Evolutionary conservation across 106 monocot genomes (phyloP), one percentile per base, ranked within the genome.

Genomic region (Posidonia australis): DNA sequence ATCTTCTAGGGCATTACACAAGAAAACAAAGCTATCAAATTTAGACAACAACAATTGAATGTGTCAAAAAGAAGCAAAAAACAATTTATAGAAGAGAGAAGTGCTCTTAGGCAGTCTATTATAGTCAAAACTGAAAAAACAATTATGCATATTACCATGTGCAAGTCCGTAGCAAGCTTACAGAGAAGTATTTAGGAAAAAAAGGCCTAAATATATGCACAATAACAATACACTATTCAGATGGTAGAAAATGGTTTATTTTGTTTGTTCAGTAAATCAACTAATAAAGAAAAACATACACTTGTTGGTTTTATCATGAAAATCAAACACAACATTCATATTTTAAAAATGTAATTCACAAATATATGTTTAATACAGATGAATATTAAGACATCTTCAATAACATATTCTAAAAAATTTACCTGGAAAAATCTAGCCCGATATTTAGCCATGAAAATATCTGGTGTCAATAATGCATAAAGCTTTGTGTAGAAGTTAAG

Each of bases 401-500:
- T 49, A 51, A 0, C 29, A 51, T 66, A n/a, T 52, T 49, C 31
- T 56, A 68, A 18, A 59, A 1, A 53, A 77, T 77, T 72, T 82
- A 98, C 96, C 80, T 90, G 82, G 63, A 98, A 87, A 76, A 98
- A 98, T 20, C 74, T 77, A 26, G 82, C 77, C 26, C 90, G 80
- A 79, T 90, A 87, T 70, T 85, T 98, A 22, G 90, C 90, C 80
- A 90, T 70, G 64, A 98, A 98, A 67, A 90, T 73, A 57, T 82
- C 63, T 42, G 96, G 96, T 41, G 76, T 90, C 63, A 90, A 51
- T 67, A 98, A 75, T 30, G 81, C 84, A 83, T 90, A 90, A 45
- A 98, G 82, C 65, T 87, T 98, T 64, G 82, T 87, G 60, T 98
- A 98, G 54, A 83, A 98, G 18, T 90, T 87, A 1, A 87, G 90